Evolutionary conservation across 495 filamentous ascomycete species (phyloP).

Genomic region (Lasiosphaeria miniovina): DNA sequence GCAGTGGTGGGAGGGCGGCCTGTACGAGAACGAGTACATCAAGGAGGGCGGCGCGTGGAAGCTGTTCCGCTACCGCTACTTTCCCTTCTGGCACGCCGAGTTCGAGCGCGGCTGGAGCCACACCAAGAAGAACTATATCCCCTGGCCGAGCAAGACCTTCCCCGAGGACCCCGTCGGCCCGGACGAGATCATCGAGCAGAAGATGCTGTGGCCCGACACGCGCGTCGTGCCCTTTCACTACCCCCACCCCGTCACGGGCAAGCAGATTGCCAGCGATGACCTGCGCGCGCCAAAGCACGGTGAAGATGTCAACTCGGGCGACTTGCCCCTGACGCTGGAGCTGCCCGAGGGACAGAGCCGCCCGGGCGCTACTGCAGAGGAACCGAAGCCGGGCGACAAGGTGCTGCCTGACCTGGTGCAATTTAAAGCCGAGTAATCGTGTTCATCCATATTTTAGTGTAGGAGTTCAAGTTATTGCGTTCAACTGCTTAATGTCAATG

Average conservation of each 20-base stretch:
- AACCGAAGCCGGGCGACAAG: conserved; percentile 33
- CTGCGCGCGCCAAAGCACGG: conserved; percentile 48
- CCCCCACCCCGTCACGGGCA: conserved; percentile 51
- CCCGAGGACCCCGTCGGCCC: conserved; percentile 50
- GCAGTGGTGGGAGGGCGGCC: conserved; percentile 57
- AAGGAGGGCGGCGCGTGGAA: conserved; percentile 56
- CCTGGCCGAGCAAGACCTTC: conserved; percentile 41
- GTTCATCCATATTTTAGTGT: too few species aligned
- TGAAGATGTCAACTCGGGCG: conserved; percentile 33
- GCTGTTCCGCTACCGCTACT: conserved; percentile 53
- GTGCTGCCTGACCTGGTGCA: conserved; percentile 42
- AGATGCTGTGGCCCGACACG: conserved; percentile 54
- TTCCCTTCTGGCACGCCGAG: conserved; percentile 56
- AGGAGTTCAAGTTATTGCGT: too few species aligned
- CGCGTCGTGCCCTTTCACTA: conserved; percentile 57
- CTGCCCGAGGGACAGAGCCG: conserved; percentile 40
- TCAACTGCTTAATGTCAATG: too few species aligned
- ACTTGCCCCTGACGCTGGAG: conserved; percentile 42
- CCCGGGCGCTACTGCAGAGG: conserved; percentile 26
- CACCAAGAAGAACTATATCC: conserved; percentile 51
- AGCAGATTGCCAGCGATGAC: conserved; percentile 40
- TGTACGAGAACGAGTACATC: conserved; percentile 60
- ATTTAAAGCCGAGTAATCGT: conserved; percentile 19
- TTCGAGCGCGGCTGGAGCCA: conserved; percentile 52
- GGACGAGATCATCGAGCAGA: conserved; percentile 52